Evolutionary conservation across 208 protist genomes (phyloP), one percentile per base, ranked within the genome.

Genomic region (Acanthamoeba healyi): DNA sequence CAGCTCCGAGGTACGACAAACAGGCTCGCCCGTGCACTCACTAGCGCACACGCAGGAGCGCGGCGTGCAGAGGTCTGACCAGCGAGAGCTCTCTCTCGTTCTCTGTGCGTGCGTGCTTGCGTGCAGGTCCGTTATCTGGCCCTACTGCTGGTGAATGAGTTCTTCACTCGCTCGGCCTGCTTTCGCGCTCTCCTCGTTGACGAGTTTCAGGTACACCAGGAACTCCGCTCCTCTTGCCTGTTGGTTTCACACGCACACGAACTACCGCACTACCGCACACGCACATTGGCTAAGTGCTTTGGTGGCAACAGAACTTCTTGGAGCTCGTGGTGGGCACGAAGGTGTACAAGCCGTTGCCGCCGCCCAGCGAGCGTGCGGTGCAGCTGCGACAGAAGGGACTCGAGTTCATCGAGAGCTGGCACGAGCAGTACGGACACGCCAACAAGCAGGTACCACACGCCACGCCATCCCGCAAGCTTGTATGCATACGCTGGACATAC

Each of bases 391-490:
- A 79, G 70, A 79, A 79, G 70, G 70, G 34, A 1, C 70, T 79
- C 70, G 70, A 79, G 70, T 79, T 44, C 70, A 79, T 79, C 38
- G 70, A 79, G 70, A 79, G 34, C 38, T 79, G 70, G 70, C 38
- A 79, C 22, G 70, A 79, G 34, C n/a, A 38, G 7, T 79, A 79
- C 70, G 70, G 70, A 10, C 70, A 38, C 32, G 32, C 36, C 32
- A 79, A 44, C 70, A 79, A 79, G 70, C 32, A 79, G 63, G 63
- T 72, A 14, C 51, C 51, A 24, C 15, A 26, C 2, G 6, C 15
- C 51, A 17, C 19, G 6, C 9, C 51, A 6, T 58, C 46, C 14
- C 4, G 0, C 46, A 15, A 19, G 46, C 4, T 1, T 51, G 46
- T 51, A 15, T 51, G 44, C 12, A 12, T 7, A 15, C 17, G 46